A percentile compares a stretch with the other conserved stretches of the same genome.
phyloP scores from a whole-genome alignment of 306 rosid species.

The Cicer judaicum region DNA sequence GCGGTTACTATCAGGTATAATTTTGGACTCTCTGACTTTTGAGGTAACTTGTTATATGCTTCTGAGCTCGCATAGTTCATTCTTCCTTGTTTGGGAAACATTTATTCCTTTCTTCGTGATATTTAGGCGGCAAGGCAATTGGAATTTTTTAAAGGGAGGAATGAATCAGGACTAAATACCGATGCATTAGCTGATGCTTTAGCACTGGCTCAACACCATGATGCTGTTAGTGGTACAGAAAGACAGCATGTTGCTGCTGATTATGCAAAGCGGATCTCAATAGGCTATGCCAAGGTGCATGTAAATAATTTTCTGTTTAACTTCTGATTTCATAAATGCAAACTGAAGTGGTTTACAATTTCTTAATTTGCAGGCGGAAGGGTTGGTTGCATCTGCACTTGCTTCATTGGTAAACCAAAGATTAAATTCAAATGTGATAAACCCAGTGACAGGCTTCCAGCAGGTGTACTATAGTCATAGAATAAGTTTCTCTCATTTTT shows the following conservation, averaged over 20 bases:
- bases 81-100: conserved; percentile 24
- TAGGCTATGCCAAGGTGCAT: conserved; percentile 59
- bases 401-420: conserved; percentile 60
- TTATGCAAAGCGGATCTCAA: conserved; percentile 70
- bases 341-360: conserved; percentile 35
- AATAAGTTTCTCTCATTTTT: conserved; percentile 19
- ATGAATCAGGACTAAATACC: conserved; percentile 65
- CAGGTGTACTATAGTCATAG: conserved; percentile 55
- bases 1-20: conserved; percentile 78
- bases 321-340: conserved; percentile 35
- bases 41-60: conserved; percentile 33
- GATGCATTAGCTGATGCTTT: conserved; percentile 81
- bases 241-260: conserved; percentile 88
- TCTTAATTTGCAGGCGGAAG: conserved; percentile 65
- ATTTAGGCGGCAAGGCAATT: conserved; percentile 84
- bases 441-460: conserved; percentile 52
- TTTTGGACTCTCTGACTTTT: conserved; percentile 19
- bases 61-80: conserved; percentile 27
- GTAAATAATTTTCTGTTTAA: conserved; percentile 30
- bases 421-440: conserved; percentile 44
- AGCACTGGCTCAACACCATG: conserved; percentile 91
- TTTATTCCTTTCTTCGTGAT: conserved; percentile 36
- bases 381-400: conserved; percentile 73
- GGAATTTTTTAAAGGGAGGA: conserved; percentile 71
- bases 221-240: conserved; percentile 90